phyloP scores from a whole-genome alignment of 2,329 filamentous ascomycete genomes.

The Fusarium nodosum region DNA sequence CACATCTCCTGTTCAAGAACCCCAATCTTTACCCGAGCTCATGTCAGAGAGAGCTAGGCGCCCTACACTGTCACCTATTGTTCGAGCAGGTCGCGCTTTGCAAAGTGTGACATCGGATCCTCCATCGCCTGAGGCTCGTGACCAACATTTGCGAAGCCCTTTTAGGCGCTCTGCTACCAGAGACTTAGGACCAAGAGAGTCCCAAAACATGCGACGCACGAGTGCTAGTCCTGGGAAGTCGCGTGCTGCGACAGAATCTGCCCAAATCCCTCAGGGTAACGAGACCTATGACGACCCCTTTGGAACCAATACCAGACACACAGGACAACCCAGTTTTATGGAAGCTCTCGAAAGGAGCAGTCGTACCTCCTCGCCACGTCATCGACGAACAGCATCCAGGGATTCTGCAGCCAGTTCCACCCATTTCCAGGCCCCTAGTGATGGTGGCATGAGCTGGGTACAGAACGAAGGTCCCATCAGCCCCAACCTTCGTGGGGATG shows the following conservation, averaged over 20 bases:
- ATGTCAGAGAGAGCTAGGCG: slow-evolving; percentile 53
- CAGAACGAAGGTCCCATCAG: slow-evolving; percentile 56
- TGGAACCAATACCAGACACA: slow-evolving; percentile 43
- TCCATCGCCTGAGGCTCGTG: slow-evolving; percentile 67
- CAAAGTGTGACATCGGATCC: slow-evolving; percentile 72
- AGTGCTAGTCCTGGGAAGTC: slow-evolving; percentile 53
- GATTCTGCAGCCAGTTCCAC: slow-evolving; percentile 54
- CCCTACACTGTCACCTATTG: slow-evolving; percentile 68
- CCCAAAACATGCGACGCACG: slow-evolving; percentile 42
- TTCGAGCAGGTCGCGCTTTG: slow-evolving; percentile 68
- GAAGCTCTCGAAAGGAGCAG: slow-evolving; percentile 51
- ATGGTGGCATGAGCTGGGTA: slow-evolving; percentile 62
- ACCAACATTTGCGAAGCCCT: slow-evolving; percentile 67
- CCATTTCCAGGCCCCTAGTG: slow-evolving; percentile 51
- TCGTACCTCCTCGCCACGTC: slow-evolving; percentile 29
- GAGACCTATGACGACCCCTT: slow-evolving; percentile 52
- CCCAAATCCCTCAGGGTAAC: slow-evolving; percentile 27
- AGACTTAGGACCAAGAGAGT: slow-evolving; percentile 53
- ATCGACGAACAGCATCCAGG: slow-evolving; percentile 35
- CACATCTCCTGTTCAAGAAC: slow-evolving; percentile 56
- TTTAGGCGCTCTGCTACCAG: slow-evolving; percentile 61
- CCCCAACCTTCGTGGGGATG: slow-evolving; percentile 54
- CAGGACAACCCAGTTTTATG: slow-evolving; percentile 53
- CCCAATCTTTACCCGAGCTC: slow-evolving; percentile 52
- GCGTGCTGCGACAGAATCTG: slow-evolving; percentile 26